Evolutionary conservation across 805 yeast genomes (phyloP), one percentile per base, ranked within the genome.

Genomic region (Debaryomyces castellii): DNA sequence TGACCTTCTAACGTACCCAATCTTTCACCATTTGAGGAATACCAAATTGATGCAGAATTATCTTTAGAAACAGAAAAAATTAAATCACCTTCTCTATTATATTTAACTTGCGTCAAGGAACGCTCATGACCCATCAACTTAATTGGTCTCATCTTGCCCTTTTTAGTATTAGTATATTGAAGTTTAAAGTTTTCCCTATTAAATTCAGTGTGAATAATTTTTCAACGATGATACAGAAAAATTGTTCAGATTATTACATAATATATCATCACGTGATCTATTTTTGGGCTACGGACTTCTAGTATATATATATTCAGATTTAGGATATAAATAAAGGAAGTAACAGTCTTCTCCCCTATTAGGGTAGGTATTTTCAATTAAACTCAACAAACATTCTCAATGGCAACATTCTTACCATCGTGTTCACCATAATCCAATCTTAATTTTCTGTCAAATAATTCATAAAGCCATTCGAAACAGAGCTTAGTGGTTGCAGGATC

Each of bases 51-150:
- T 1, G 95, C 96, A 10, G 83, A 81, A 57, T 80, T 78, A 78
- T 94, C 99, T 69, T 94, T 90, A 52, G 97, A 89, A 34, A 89
- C 91, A 9, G 98, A 84, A 64, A 94, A 85, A 46, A 94, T 78
- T 55, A 94, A 70, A 67, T 94, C 99, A 39, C 99, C 99, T 62
- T 95, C 98, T 51, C 82, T 78, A 80, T 94, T 94, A 75, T 84
- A 94, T 66, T 88, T 92, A 58, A 94, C 91, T 77, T 94, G 98
- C 40, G 98, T 91, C 58, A 94, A 75, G 54, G 98, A 89, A 81
- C 99, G 96, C 74, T 89, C 96, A 73, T 94, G 99, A 49, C 98
- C 98, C 78, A 87, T 87, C 59, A 86, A 74, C 76, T 83, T 73
- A 64, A 73, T 67, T 43, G 78, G 78, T 67, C 77, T 71, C 78